Percentiles rank a stretch among this genome's conserved stretches.
These are phyloP conservation scores for Persicaria tinctoria DNA, from an alignment of 148 eudicot genomes.

Conservation along the genomic window DNA sequence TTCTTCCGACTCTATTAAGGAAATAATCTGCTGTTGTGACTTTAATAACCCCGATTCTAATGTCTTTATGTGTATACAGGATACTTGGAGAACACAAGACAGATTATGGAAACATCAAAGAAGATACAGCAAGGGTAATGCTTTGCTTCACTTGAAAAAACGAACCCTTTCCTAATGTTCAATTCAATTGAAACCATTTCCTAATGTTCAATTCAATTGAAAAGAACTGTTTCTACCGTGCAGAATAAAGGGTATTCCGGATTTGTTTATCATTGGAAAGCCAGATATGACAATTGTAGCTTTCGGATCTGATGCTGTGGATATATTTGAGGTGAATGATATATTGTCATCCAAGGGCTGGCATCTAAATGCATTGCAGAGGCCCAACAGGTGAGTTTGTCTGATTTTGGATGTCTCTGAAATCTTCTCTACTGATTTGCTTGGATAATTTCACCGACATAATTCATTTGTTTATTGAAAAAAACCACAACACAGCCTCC, in stretches of 20 bases:
- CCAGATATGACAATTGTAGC: conserved; percentile 99
- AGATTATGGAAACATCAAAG: conserved; percentile 89
- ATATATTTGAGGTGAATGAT: conserved; percentile 98
- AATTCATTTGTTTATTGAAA: neutral
- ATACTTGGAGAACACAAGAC: conserved; percentile 77
- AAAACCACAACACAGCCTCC: conserved; percentile 46
- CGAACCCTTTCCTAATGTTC: neutral
- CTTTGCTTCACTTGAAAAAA: conserved; percentile 14
- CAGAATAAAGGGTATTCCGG: conserved; percentile 71
- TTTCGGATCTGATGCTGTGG: conserved; percentile 59
- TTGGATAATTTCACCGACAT: neutral
- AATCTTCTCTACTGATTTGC: neutral
- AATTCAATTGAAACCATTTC: neutral
- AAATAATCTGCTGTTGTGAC: neutral
- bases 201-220: neutral
- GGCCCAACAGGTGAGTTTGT: conserved; percentile 63
- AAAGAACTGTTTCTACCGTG: conserved; percentile 1
- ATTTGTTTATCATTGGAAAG: conserved; percentile 69
- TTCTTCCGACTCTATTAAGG: too few species aligned
- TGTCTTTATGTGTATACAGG: conserved; percentile 30
- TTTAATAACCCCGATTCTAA: neutral
- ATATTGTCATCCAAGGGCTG: conserved; percentile 87
- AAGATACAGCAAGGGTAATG: conserved; percentile 69
- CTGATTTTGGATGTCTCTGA: neutral
- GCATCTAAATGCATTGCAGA: conserved; percentile 92